Evolutionary conservation across 805 yeast genomes (phyloP), one percentile per base, ranked within the genome.

Genomic region (Saccharomycopsis lassenensis): DNA sequence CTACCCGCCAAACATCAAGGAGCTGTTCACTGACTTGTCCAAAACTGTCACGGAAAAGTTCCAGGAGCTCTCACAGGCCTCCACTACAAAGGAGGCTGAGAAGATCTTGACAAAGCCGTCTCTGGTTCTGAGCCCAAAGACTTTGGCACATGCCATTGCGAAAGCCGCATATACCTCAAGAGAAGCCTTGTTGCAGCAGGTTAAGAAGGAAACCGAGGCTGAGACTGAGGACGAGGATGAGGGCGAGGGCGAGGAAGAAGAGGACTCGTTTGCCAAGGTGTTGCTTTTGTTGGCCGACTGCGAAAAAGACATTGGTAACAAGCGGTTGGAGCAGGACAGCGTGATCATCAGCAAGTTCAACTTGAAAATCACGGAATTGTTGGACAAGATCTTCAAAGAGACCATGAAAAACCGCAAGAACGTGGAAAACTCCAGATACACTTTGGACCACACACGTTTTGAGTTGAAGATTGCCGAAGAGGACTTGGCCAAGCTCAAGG

Each of bases 1-100:
- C 54, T 81, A 79, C 49, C 94, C 94, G 18, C 89, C 91, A 36
- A 78, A 78, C 53, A 56, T 81, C 44, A 67, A 69, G 43, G 89
- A 82, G 47, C 72, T 81, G 30, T 62, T 74, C 17, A 61, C 62
- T 32, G 77, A 79, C 47, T 73, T 78, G 50, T 72, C 78, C 24
- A 69, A 71, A 47, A 57, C 74, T 4, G 53, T 77, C 31, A 63
- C 66, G 28, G 70, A 60, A 49, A 76, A 73, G 52, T 68, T 75
- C 44, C 62, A 62, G 35, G 77, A 74, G 36, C 65, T 77, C 48
- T 71, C 74, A 41, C 71, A 63, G 48, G 83, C 79, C n/a, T 60
- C 71, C 3, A 67, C 75, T 17, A 77, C 82, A 1, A 74, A 71
- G 46, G 85, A 77, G 45, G 74, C 77, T 43, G 84, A 77, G 52